These are phyloP conservation scores for Suillus alpinus DNA, from an alignment of 768 basidiomycete species.

Conservation along the genomic window DNA sequence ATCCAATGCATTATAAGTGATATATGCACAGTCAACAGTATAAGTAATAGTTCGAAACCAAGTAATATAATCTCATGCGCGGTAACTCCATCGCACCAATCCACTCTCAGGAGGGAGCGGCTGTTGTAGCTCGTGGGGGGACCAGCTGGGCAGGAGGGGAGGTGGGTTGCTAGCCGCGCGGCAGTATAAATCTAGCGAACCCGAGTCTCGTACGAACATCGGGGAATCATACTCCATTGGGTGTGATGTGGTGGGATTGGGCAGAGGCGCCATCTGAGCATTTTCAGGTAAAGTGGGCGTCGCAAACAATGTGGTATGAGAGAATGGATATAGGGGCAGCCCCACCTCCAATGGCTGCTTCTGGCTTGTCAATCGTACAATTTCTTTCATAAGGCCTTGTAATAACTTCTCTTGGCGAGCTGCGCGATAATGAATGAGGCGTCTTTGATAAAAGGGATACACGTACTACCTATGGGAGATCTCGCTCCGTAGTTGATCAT, in stretches of 20 bases:
- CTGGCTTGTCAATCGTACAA: slow-evolving; percentile 78
- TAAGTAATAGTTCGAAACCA: not conserved
- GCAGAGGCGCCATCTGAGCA: slow-evolving; percentile 27
- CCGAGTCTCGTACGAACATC: not conserved
- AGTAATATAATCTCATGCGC: not conserved
- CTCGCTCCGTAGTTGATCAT: slow-evolving; percentile 79
- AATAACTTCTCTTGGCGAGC: slow-evolving; percentile 81
- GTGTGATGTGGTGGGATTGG: slow-evolving; percentile 16
- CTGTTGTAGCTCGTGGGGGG: not conserved
- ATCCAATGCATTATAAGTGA: not conserved
- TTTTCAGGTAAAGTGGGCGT: slow-evolving; percentile 40
- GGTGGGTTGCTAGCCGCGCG: not conserved
- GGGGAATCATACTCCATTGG: not conserved
- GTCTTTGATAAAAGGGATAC: not conserved
- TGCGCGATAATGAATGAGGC: slow-evolving; percentile 27
- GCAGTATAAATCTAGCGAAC: not conserved
- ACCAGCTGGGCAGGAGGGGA: not conserved
- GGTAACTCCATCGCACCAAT: not conserved
- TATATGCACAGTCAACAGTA: not conserved
- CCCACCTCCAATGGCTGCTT: slow-evolving; percentile 78
- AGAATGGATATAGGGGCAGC: slow-evolving; percentile 79
- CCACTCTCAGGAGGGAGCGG: not conserved
- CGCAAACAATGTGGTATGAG: slow-evolving; percentile 61
- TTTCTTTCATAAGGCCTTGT: slow-evolving; percentile 82
- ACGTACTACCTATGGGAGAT: slow-evolving; percentile 82